A percentile compares a stretch with the other conserved stretches of the same genome.
These are phyloP conservation scores for Blumeriella jaapii DNA, from an alignment of 2,329 filamentous ascomycete genomes.

Conservation along the genomic window DNA sequence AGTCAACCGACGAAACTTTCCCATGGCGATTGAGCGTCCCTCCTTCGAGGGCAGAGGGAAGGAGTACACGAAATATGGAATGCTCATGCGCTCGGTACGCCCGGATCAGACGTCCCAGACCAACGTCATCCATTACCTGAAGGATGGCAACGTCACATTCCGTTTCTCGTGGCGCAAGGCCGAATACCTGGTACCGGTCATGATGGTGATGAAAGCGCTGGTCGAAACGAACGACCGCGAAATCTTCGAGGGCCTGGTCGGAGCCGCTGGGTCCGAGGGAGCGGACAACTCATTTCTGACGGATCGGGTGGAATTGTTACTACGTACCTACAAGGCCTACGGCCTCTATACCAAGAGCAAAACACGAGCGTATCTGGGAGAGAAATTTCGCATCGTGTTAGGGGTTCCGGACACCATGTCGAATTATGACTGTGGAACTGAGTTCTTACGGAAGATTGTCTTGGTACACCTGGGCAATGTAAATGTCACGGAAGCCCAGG, in stretches of 20 bases:
- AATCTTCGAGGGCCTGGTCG: conserved; percentile 89
- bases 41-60: conserved; percentile 83
- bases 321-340: conserved; percentile 90
- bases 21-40: conserved; percentile 83
- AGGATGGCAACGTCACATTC: conserved; percentile 92
- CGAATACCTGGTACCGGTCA: conserved; percentile 87
- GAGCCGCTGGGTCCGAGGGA: conserved; percentile 62
- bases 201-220: conserved; percentile 94
- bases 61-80: conserved; percentile 79
- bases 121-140: conserved; percentile 91
- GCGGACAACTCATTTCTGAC: conserved; percentile 85
- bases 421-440: conserved; percentile 79
- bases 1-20: conserved; percentile 83
- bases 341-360: conserved; percentile 69
- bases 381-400: conserved; percentile 83
- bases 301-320: conserved; percentile 80
- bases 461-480: conserved; percentile 83
- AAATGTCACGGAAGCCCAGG: conserved; percentile 71
- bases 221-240: conserved; percentile 94
- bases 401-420: conserved; percentile 74
- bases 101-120: conserved; percentile 98
- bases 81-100: conserved; percentile 82
- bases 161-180: conserved; percentile 97
- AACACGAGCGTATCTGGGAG: conserved; percentile 75
- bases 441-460: conserved; percentile 83